Percentiles rank a stretch among this genome's conserved stretches.
Conservation (phyloP, 2,329 filamentous ascomycete species). For the Fusarium sp. region DNA sequence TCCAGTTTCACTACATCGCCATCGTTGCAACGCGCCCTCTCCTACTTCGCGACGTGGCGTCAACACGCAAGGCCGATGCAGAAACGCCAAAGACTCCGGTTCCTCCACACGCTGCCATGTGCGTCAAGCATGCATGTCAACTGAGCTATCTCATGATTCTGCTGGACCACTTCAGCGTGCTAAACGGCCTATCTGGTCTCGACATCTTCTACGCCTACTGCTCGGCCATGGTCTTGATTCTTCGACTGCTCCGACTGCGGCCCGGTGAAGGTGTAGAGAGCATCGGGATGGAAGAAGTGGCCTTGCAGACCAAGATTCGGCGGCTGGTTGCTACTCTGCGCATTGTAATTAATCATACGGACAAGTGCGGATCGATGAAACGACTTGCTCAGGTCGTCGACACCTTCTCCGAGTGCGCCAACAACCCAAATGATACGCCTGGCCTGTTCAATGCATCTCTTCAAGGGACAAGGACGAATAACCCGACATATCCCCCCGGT, state of each 20-base stretch:
- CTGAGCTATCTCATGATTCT: conserved; percentile 46
- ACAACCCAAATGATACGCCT: conserved; percentile 14
- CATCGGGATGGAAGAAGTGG: conserved; percentile 5
- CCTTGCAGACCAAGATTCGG: conserved; percentile 20
- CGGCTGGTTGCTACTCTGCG: conserved; percentile 23
- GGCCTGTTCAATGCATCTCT: not conserved
- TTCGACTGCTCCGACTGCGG: conserved; percentile 19
- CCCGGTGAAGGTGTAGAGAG: conserved; percentile 1
- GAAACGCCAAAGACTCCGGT: not conserved
- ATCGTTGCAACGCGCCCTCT: conserved; percentile 47
- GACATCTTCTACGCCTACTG: conserved; percentile 51
- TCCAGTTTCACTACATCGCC: conserved; percentile 47
- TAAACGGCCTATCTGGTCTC: conserved; percentile 49
- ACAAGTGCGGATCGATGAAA: conserved; percentile 47
- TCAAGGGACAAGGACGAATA: conserved; percentile 9
- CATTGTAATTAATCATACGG: conserved; percentile 33
- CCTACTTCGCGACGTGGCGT: conserved; percentile 40
- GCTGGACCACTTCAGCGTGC: conserved; percentile 45
- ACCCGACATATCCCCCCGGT: not conserved
- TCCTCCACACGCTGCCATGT: conserved; percentile 10
- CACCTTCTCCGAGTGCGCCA: conserved; percentile 42
- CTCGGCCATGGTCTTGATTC: conserved; percentile 44
- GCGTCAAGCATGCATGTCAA: conserved; percentile 46
- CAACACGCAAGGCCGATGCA: conserved; percentile 4
- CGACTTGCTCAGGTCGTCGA: conserved; percentile 43